phyloP scores from a whole-genome alignment of 805 yeast genomes.

The Yarrowia porcina region DNA sequence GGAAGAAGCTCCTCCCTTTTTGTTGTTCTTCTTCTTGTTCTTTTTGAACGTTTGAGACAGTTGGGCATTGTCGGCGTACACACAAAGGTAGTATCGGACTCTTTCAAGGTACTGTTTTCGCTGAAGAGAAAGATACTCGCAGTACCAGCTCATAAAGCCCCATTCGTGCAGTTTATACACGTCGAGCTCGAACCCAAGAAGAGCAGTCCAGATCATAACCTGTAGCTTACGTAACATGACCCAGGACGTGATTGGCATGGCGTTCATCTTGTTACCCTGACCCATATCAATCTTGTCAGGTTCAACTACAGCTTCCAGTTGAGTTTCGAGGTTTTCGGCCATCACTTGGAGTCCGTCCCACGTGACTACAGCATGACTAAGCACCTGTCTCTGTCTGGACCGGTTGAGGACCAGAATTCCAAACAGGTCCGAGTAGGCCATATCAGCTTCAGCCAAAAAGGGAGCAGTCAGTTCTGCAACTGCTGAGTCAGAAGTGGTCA shows the following conservation, averaged over 20 bases:
- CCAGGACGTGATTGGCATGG: conserved; percentile 70
- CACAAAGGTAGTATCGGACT: conserved; percentile 37
- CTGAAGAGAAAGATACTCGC: conserved; percentile 46
- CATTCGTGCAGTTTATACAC: conserved; percentile 70
- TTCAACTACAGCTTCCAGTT: conserved; percentile 34
- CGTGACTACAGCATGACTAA: conserved; percentile 50
- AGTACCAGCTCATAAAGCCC: conserved; percentile 65
- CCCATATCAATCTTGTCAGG: conserved; percentile 18
- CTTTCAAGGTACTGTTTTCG: conserved; percentile 46
- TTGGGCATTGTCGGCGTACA: conserved; percentile 25
- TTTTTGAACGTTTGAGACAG: neutral
- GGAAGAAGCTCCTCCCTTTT: neutral
- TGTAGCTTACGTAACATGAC: conserved; percentile 62
- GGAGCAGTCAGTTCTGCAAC: conserved; percentile 34
- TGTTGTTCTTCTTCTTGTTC: neutral
- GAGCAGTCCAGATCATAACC: conserved; percentile 67
- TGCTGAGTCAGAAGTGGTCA: conserved; percentile 27
- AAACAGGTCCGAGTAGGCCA: conserved; percentile 50
- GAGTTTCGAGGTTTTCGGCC: conserved; percentile 61
- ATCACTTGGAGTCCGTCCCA: conserved; percentile 84
- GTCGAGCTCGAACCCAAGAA: conserved; percentile 73
- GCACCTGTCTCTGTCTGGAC: conserved; percentile 76
- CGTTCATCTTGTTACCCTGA: conserved; percentile 36
- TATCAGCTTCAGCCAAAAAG: conserved; percentile 36
- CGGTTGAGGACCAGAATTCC: conserved; percentile 60